Evolutionary conservation across 2,329 filamentous ascomycete genomes (phyloP), one percentile per base, ranked within the genome.

Genomic region (Epichloe baconii): DNA sequence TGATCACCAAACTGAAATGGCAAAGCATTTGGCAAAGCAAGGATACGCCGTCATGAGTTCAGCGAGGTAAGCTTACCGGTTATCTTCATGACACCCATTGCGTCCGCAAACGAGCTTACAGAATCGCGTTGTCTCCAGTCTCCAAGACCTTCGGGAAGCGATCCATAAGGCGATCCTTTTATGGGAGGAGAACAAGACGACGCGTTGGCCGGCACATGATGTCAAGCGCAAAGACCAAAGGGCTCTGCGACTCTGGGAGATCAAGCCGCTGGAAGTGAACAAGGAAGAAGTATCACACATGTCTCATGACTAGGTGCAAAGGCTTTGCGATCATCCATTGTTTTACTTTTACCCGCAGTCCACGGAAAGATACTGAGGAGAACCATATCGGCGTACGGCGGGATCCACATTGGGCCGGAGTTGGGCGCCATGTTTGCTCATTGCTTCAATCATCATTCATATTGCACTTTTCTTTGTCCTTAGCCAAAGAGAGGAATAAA

Each of bases 1-100:
- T 62, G 91, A 98, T 61, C 93, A 98, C 64, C 93, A 98, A 67
- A 77, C 81, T 19, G 88, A 97, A 65, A 77, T 98, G 50, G 91
- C 91, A 0, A 74, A 82, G 47, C 83, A 87, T 57, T 76, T 97
- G 52, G 79, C 85, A 35, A 70, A 74, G 23, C 79, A 88, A 57
- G 83, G 85, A 23, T 95, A 94, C 67, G 80, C 88, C 3, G 74
- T 90, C n/a, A 76, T 83, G 59, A 86, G 85, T 11, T 71, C 75
- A 49, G 69, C 88, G 42, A 73, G 77, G 84, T 88, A 75, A 47
- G 47, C 6, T 26, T 37, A 35, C 4, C 7, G 12, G n/a, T 37
- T 5, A 26, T 31, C 15, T 15, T 14, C 19, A 23, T 8, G 21
- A 23, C 10, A 43, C 12, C 21, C 11, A 4, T 12, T 23, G 41